Base-by-base conservation (phyloP, 139 green algal species). In the Chlorella sp. region DNA sequence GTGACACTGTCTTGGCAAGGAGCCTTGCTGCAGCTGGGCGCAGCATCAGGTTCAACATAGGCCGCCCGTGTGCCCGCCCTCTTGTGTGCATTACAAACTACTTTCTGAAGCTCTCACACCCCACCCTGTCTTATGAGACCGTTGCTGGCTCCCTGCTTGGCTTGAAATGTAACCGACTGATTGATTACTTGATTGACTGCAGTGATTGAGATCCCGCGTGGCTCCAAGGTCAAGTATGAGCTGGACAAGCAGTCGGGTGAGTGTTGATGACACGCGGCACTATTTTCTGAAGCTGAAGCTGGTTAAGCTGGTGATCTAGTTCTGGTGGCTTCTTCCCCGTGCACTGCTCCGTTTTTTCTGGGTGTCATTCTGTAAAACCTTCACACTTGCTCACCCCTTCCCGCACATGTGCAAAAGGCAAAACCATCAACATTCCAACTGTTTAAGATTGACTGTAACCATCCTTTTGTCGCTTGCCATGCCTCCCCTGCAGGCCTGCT, bases 181-280 rank as follows among this genome's bases (percentile, higher is more conserved):
- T n/a, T n/a, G n/a, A n/a, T n/a, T n/a, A n/a, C n/a, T n/a, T n/a
- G n/a, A n/a, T n/a, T 57, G 48, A 16, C 19, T 76, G 60, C 90
- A 48, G 97, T 99, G 34, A 97, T 99, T 83, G 97, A 99, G 89
- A 99, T 99, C 76, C 96, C 97, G 14, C 92, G 95, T 26, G 96
- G 95, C 5, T 96, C 93, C 3, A 98, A 99, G 89, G 97, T 99
- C 81, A 99, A 99, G 92, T 95, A 99, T 88, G 97, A 99, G 92
- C 94, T 99, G 73, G 97, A 99, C 93, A 99, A 99, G 90, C 91
- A 94, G 26, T 95, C 95, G 15, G 90, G 97, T 99, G 85, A 99
- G 98, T 89, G 93, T 98, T 88, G 96, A 98, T 91, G 92, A 98
- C 48, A 96, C 98, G 92, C 98, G 21, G 24, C 21, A 34, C 68